Conservation (phyloP, 768 basidiomycete genomes). For the Sporobolomyces phaffii region DNA sequence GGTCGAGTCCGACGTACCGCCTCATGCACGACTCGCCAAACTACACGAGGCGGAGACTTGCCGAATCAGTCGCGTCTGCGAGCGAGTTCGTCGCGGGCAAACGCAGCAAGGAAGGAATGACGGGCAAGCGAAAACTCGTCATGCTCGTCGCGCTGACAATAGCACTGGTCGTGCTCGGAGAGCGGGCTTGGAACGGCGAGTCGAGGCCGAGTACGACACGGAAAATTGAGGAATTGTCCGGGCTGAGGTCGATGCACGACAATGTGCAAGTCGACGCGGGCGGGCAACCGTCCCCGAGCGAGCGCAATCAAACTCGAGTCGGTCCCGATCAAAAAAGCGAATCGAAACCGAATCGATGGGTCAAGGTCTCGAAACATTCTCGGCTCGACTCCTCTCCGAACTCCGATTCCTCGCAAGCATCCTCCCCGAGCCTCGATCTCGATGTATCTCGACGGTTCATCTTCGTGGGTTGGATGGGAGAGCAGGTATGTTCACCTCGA, state of each 20-base stretch:
- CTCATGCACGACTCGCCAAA: constrained; percentile 9
- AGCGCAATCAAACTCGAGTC: background rate
- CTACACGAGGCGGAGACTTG: background rate
- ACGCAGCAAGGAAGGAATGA: background rate
- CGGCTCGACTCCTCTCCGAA: background rate
- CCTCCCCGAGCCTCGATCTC: background rate
- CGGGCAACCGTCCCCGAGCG: background rate
- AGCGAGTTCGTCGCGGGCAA: background rate
- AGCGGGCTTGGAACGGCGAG: constrained; percentile 1
- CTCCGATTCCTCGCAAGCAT: background rate
- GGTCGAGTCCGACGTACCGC: constrained; percentile 1
- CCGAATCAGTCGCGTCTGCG: background rate
- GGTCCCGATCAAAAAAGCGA: background rate
- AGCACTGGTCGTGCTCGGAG: background rate
- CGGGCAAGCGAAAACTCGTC: background rate
- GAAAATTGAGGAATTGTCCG: background rate
- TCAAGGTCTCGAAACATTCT: background rate
- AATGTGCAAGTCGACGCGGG: background rate
- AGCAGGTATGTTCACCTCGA: constrained; percentile 16
- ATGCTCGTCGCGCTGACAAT: background rate
- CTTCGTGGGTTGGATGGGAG: constrained; percentile 32
- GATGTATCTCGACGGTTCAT: constrained; percentile 13
- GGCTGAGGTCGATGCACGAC: background rate
- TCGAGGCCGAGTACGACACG: background rate
- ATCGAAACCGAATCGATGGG: background rate